A percentile compares a stretch with the other conserved stretches of the same genome.
Evolutionary conservation across 768 basidiomycete species (phyloP).

Genomic region (Leccinellum albellum): DNA sequence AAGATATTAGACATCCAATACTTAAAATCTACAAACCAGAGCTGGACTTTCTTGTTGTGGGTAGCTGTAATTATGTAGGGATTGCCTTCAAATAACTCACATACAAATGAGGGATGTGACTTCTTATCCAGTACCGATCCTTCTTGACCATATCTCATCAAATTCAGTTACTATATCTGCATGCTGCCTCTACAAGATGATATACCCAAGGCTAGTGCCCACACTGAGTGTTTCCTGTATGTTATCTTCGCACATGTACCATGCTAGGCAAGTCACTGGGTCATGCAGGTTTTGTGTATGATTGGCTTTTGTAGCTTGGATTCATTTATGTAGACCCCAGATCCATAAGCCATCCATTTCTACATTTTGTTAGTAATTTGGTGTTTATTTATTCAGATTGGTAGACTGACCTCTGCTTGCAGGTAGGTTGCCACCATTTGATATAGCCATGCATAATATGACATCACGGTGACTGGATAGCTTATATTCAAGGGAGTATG

Average conservation of each 20-base stretch:
- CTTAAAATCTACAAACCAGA: background rate
- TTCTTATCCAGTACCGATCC: background rate
- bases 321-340: background rate
- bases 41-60: background rate
- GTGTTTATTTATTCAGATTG: no score
- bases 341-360: background rate
- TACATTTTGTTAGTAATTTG: background rate
- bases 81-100: background rate
- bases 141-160: background rate
- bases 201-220: background rate
- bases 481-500: background rate
- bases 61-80: background rate
- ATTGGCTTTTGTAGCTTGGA: background rate
- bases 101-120: background rate
- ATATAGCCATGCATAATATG: slow-evolving; percentile 3
- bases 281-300: background rate
- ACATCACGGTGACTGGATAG: slow-evolving; percentile 3
- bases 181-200: background rate
- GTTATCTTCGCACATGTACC: background rate
- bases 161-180: background rate
- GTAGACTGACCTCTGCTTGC: slow-evolving; percentile 6
- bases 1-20: background rate
- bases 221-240: background rate
- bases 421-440: background rate
- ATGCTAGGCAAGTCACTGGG: background rate